Evolutionary conservation across 768 basidiomycete genomes (phyloP).

Genomic region (Pulveroboletus sp.): DNA sequence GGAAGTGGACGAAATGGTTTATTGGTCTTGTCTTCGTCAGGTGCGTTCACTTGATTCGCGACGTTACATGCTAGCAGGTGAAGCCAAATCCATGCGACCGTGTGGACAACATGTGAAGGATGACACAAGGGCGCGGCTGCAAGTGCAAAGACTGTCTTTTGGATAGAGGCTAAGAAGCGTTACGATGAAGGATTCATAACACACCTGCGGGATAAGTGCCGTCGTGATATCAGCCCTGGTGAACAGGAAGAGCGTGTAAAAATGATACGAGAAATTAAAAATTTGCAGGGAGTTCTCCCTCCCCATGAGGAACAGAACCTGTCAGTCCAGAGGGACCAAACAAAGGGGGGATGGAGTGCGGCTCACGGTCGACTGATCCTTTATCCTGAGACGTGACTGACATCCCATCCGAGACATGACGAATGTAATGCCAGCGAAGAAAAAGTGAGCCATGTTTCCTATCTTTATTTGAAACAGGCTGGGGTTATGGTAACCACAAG

Average conservation of each 20-base stretch:
- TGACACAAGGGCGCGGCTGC: slow-evolving; percentile 20
- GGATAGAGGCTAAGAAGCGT: not conserved
- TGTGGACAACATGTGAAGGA: slow-evolving; percentile 13
- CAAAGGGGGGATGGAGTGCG: not conserved
- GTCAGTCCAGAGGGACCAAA: not conserved
- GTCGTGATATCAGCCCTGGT: slow-evolving; percentile 19
- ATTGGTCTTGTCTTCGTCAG: slow-evolving; percentile 38
- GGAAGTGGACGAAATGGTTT: slow-evolving; percentile 41
- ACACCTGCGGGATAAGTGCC: slow-evolving; percentile 17
- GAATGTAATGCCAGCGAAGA: no score
- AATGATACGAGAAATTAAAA: slow-evolving; percentile 7
- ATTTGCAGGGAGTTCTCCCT: not conserved
- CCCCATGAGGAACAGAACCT: not conserved
- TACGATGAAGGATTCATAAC: not conserved
- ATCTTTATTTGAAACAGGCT: no score
- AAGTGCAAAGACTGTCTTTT: slow-evolving; percentile 30
- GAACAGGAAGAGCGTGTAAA: slow-evolving; percentile 21
- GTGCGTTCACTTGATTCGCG: slow-evolving; percentile 36
- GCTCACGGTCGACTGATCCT: not conserved
- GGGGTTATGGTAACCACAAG: no score
- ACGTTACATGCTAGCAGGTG: slow-evolving; percentile 38
- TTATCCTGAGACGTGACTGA: not conserved
- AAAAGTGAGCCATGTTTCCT: no score
- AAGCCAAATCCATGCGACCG: slow-evolving; percentile 39
- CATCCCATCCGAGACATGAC: no score